Conservation (phyloP, 2,329 filamentous ascomycete species). For the Xylariaceae sp. region DNA sequence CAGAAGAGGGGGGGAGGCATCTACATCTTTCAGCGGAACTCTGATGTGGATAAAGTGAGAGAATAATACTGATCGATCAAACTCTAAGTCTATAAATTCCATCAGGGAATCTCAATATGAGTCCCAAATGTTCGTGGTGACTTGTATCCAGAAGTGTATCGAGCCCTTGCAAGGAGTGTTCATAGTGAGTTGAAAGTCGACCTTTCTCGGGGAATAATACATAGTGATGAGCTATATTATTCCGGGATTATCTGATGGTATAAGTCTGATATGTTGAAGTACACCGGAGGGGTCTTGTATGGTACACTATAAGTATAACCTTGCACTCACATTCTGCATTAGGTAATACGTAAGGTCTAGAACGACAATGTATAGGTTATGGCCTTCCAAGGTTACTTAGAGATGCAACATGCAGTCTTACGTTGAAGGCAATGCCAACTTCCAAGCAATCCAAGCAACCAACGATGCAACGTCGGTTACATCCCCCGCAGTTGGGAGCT, state of each 20-base stretch:
- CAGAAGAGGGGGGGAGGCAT: too few species aligned
- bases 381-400: not conserved
- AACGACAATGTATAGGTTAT: too few species aligned
- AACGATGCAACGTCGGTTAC: not conserved
- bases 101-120: too few species aligned
- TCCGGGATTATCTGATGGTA: not conserved
- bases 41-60: too few species aligned
- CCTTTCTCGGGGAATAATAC: too few species aligned
- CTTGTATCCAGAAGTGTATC: too few species aligned
- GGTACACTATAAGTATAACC: not conserved
- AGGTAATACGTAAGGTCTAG: not conserved
- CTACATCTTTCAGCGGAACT: too few species aligned
- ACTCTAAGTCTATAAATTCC: too few species aligned
- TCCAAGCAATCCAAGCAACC: not conserved
- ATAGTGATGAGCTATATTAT: not conserved
- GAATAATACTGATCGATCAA: too few species aligned
- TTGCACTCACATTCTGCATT: not conserved
- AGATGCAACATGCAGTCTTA: not conserved
- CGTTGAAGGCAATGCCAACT: not conserved
- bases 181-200: too few species aligned
- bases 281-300: not conserved
- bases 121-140: too few species aligned
- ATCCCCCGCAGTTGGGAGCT: not conserved
- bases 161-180: too few species aligned
- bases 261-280: not conserved